phyloP scores from a whole-genome alignment of 2,329 filamentous ascomycete species.

The Sclerotinia subarctica region DNA sequence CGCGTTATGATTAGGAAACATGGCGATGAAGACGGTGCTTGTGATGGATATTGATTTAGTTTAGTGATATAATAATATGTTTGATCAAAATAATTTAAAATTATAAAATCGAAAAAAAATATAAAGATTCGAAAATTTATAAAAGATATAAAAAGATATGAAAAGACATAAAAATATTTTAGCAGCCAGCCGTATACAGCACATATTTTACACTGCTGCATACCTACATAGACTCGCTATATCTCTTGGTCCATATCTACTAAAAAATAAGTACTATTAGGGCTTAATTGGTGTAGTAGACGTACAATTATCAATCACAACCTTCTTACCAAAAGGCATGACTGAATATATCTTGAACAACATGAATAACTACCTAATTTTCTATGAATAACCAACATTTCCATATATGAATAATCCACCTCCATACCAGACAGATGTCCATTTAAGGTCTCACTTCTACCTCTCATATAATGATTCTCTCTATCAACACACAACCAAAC shows the following conservation, averaged over 20 bases:
- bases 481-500: neutral
- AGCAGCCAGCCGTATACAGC: too few species aligned
- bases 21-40: too few species aligned
- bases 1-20: neutral
- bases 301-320: neutral
- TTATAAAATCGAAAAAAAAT: too few species aligned
- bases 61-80: too few species aligned
- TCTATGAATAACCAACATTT: neutral
- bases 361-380: neutral
- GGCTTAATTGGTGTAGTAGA: neutral
- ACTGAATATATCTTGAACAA: neutral
- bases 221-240: neutral
- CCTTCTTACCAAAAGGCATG: neutral
- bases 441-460: neutral
- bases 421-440: neutral
- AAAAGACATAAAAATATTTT: too few species aligned
- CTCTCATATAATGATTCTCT: too few species aligned
- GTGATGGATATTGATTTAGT: neutral
- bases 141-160: too few species aligned
- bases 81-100: too few species aligned
- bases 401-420: neutral
- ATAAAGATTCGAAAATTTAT: too few species aligned
- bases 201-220: neutral
- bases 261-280: too few species aligned
- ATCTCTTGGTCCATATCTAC: neutral